phyloP scores from a whole-genome alignment of 1,284 basidiomycete genomes.

The Ustilago loliicola region DNA sequence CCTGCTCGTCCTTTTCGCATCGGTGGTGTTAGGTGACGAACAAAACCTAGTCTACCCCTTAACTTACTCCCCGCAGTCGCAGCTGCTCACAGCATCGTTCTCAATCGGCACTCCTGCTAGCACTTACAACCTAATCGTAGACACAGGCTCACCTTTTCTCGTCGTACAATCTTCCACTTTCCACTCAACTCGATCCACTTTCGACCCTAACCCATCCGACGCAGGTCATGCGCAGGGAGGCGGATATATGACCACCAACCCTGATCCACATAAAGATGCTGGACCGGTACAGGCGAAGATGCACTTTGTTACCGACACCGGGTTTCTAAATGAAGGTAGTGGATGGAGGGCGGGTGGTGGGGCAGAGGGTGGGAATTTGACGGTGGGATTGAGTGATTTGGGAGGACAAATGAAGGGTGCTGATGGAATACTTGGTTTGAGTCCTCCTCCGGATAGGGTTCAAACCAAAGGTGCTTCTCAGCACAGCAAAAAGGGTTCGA shows the following conservation, averaged over 20 bases:
- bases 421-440: slow-evolving; percentile 37
- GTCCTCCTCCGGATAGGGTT: slow-evolving; percentile 26
- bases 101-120: slow-evolving; percentile 16
- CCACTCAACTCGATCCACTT: slow-evolving; percentile 4
- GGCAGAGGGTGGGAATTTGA: slow-evolving; percentile 10
- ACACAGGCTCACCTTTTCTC: slow-evolving; percentile 44
- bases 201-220: neutral
- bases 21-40: neutral
- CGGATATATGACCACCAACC: slow-evolving; percentile 24
- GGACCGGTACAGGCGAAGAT: slow-evolving; percentile 17
- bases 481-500: neutral
- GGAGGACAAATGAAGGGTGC: slow-evolving; percentile 3
- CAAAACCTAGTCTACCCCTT: slow-evolving; percentile 26
- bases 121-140: slow-evolving; percentile 36
- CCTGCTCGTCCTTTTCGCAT: neutral
- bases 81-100: slow-evolving; percentile 28
- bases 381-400: slow-evolving; percentile 26
- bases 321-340: slow-evolving; percentile 9
- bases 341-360: slow-evolving; percentile 16
- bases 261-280: neutral
- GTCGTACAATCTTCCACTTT: slow-evolving; percentile 12
- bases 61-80: slow-evolving; percentile 9
- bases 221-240: neutral
- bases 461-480: neutral
- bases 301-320: slow-evolving; percentile 24